Evolutionary conservation across 441 rosid genomes (phyloP), one percentile per base, ranked within the genome.

Genomic region (Bruguiera hainesii): DNA sequence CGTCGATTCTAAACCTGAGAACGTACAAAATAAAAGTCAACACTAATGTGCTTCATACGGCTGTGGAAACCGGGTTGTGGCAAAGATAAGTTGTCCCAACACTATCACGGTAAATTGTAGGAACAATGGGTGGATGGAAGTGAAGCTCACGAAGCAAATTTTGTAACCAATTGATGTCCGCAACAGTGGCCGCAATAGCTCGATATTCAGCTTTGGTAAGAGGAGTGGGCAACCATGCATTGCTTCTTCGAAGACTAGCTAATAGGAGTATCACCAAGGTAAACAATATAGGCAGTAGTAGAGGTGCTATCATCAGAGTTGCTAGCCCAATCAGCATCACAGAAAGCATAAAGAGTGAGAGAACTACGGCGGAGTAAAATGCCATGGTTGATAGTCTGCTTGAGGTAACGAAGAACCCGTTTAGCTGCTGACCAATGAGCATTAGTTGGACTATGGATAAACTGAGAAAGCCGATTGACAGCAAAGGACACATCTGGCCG

Each of bases 171-270:
- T 25, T 49, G 5, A 16, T n/a, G 16, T 68, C 19, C 0, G 4
- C 3, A n/a, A 25, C 4, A 0, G 5, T 29, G 30, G 7, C 7
- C 0, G 50, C 50, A 0, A 30, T 2, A 1, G 21, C 64, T 0
- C 31, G 1, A 30, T 67, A 46, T 11, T 67, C 25, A 0, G 55
- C 63, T 20, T 56, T 26, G 1, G 23, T 42, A 6, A 5, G 55
- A 23, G 3, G 55, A 66, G 0, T 37, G 10, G 0, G 71, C 10
- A 42, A 46, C 11, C 0, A 1, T 25, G 0, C 4, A 0, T 15
- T 59, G 18, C 49, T 48, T 59, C 31, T 67, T 68, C 1, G 51
- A 49, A 25, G 31, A 28, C 71, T 35, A 68, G 3, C 23, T 3
- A 5, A 30, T 20, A 0, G 50, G 50, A n/a, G 21, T 19, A 13